Evolutionary conservation across 2,329 filamentous ascomycete species (phyloP).

Genomic region (Aspergillus tubingensis): DNA sequence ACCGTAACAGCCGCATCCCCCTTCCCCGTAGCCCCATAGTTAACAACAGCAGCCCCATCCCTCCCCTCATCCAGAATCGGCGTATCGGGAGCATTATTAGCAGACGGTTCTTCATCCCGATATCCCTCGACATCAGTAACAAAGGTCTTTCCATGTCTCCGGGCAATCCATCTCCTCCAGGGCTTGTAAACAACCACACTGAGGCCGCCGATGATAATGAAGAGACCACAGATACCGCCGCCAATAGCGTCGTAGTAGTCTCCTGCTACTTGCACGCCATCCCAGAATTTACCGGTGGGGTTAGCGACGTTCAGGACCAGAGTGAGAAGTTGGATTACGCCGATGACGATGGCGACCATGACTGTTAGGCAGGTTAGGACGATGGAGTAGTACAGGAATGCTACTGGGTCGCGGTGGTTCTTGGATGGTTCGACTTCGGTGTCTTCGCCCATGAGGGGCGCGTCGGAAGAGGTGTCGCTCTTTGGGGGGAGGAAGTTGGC

Average conservation of each 20-base stretch:
- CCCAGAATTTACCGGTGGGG: slow-evolving; percentile 80
- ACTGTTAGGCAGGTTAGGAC: slow-evolving; percentile 83
- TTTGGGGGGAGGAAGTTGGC: slow-evolving; percentile 41
- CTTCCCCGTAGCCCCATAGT: slow-evolving; percentile 19
- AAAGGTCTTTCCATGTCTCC: slow-evolving; percentile 24
- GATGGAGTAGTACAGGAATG: slow-evolving; percentile 91
- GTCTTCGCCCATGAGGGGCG: slow-evolving; percentile 18
- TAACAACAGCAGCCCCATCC: neutral
- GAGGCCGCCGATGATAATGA: slow-evolving; percentile 72
- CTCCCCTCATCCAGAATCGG: slow-evolving; percentile 15
- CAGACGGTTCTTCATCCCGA: slow-evolving; percentile 23
- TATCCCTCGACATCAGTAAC: slow-evolving; percentile 26
- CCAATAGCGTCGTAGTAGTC: slow-evolving; percentile 86
- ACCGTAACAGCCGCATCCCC: slow-evolving; percentile 5
- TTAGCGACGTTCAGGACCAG: slow-evolving; percentile 75
- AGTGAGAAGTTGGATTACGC: slow-evolving; percentile 78
- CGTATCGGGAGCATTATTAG: slow-evolving; percentile 9
- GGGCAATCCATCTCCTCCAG: slow-evolving; percentile 68
- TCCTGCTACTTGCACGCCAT: slow-evolving; percentile 73
- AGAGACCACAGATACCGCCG: slow-evolving; percentile 81
- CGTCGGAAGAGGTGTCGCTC: slow-evolving; percentile 21
- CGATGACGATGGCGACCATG: slow-evolving; percentile 80
- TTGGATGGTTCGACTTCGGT: slow-evolving; percentile 26
- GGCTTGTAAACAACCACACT: slow-evolving; percentile 76
- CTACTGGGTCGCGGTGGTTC: slow-evolving; percentile 74